Conservation (phyloP, 768 basidiomycete species). For the Strobilomyces dryophilus region DNA sequence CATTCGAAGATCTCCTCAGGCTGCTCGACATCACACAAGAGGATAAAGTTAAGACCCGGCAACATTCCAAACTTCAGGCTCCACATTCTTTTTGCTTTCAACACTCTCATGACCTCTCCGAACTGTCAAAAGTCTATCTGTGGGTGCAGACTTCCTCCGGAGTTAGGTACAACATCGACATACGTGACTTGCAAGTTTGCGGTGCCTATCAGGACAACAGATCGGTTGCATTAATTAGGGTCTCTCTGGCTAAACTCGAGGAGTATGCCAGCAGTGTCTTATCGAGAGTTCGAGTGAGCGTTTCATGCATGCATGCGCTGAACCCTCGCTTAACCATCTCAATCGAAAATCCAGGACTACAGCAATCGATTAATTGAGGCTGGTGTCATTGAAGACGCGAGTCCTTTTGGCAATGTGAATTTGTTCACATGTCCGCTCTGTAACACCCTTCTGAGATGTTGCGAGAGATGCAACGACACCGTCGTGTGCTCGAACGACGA, state of each 20-base stretch:
- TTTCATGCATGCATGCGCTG: neutral
- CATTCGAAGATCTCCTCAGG: neutral
- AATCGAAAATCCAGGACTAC: neutral
- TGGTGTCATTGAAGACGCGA: neutral
- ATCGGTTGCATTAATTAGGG: neutral
- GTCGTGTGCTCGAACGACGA: neutral
- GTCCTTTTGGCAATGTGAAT: neutral
- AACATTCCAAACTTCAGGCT: too few species aligned
- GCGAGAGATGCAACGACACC: neutral
- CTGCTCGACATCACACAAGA: neutral
- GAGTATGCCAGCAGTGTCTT: neutral
- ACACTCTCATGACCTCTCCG: neutral
- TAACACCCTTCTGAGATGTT: neutral
- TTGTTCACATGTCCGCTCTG: conserved; percentile 7
- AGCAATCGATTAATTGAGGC: neutral
- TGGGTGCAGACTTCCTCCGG: neutral
- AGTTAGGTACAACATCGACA: neutral
- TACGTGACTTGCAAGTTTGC: neutral
- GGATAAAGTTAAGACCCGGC: too few species aligned
- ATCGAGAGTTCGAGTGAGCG: neutral
- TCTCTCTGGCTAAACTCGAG: neutral
- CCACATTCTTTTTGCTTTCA: neutral
- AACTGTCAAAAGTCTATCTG: neutral
- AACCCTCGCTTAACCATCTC: neutral
- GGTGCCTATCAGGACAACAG: neutral